Evolutionary conservation across 371 early-diverging fungal genomes (phyloP).

Genomic region (Syncephalis plumigaleata): DNA sequence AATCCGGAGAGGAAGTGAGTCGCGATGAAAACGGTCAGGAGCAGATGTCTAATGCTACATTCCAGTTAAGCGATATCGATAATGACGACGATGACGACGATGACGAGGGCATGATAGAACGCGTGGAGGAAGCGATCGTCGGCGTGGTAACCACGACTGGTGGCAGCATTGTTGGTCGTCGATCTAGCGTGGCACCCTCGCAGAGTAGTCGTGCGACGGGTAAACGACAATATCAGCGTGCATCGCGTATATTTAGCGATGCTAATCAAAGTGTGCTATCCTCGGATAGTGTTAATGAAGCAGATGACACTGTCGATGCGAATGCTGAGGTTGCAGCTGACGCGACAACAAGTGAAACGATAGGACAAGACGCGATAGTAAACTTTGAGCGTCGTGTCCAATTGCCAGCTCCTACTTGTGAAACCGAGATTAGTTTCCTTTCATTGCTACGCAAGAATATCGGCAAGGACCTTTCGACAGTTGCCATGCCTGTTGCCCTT

Average conservation of each 20-base stretch:
- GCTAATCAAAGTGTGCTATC: constrained; percentile 31
- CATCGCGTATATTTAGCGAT: constrained; percentile 43
- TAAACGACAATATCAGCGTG: no score
- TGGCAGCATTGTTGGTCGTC: neutral
- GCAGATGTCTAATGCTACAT: neutral
- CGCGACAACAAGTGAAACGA: no score
- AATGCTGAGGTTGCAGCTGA: no score
- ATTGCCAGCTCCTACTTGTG: constrained; percentile 54
- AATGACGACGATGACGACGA: constrained; percentile 2
- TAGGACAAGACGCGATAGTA: constrained; percentile 1
- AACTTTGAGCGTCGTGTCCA: neutral
- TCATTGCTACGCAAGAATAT: constrained; percentile 83
- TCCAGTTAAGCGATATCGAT: constrained; percentile 5
- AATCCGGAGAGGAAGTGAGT: constrained; percentile 9
- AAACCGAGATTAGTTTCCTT: constrained; percentile 64
- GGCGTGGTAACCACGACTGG: neutral
- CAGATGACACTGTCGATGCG: no score
- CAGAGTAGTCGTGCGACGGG: neutral
- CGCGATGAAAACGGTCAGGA: neutral
- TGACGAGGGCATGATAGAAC: constrained; percentile 16
- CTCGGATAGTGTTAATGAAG: constrained; percentile 16
- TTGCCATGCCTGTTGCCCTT: constrained; percentile 89
- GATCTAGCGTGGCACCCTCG: neutral
- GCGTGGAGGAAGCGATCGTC: constrained; percentile 9
- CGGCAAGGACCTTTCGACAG: constrained; percentile 87